Percentiles rank a stretch among this genome's conserved stretches.
Conservation (phyloP, 371 early-diverging fungal species). For the Parasitella parasitica region DNA sequence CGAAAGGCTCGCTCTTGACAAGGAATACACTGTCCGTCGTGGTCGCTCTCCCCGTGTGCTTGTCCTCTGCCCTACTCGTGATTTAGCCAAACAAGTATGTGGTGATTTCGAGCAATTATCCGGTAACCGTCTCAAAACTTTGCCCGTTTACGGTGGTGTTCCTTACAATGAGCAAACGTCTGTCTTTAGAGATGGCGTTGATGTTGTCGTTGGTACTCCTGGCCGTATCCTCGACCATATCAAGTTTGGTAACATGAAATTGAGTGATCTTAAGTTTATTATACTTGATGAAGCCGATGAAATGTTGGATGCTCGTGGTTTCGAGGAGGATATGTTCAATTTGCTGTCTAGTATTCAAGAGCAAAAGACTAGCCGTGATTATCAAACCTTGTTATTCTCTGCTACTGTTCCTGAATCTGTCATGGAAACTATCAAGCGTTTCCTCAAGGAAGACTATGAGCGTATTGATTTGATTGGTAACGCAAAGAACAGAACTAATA, state of each 20-base stretch:
- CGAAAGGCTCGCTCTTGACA: slow-evolving; percentile 69
- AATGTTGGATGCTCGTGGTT: slow-evolving; percentile 94
- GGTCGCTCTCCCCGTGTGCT: slow-evolving; percentile 85
- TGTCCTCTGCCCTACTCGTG: slow-evolving; percentile 91
- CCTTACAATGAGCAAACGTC: slow-evolving; percentile 79
- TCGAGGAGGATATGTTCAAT: slow-evolving; percentile 91
- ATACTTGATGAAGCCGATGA: slow-evolving; percentile 97
- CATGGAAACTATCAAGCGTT: slow-evolving; percentile 75
- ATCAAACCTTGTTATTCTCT: slow-evolving; percentile 86
- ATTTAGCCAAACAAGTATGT: slow-evolving; percentile 91
- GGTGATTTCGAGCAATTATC: slow-evolving; percentile 69
- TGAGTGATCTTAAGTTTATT: slow-evolving; percentile 72
- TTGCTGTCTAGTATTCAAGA: slow-evolving; percentile 73
- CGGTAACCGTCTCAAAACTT: slow-evolving; percentile 60
- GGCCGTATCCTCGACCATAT: slow-evolving; percentile 96
- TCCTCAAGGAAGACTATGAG: slow-evolving; percentile 81
- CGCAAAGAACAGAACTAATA: slow-evolving; percentile 75
- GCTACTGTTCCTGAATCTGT: slow-evolving; percentile 90
- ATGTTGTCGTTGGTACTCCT: slow-evolving; percentile 97
- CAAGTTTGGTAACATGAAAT: slow-evolving; percentile 79
- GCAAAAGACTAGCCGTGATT: slow-evolving; percentile 70
- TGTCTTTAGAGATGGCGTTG: slow-evolving; percentile 85
- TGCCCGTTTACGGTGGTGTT: slow-evolving; percentile 83
- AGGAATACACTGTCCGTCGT: slow-evolving; percentile 38
- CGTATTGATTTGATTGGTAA: slow-evolving; percentile 81